A percentile compares a stretch with the other conserved stretches of the same genome.
Conservation (phyloP, 2,329 filamentous ascomycete genomes). For the Ceratocystis harringtonii region DNA sequence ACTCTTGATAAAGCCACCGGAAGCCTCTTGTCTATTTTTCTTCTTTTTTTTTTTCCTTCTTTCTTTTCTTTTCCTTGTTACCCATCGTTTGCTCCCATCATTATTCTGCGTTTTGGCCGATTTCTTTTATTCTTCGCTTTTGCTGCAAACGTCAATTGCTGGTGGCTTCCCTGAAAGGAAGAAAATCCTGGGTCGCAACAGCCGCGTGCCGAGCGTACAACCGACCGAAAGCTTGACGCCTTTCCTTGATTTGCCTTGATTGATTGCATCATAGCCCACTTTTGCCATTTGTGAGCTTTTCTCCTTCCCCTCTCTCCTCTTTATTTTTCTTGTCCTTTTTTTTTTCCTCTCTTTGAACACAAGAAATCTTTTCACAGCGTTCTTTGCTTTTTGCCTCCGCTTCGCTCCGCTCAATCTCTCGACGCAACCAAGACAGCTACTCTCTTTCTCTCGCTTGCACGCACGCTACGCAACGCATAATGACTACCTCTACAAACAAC, state of each 20-base stretch:
- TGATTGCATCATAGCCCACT: not conserved
- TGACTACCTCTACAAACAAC: not conserved
- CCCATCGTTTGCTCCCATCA: not conserved
- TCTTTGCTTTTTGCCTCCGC: not conserved
- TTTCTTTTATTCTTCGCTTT: not conserved
- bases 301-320: not conserved
- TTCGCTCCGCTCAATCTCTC: not conserved
- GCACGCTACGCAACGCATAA: not conserved
- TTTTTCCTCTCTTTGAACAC: not conserved
- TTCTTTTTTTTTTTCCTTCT: not conserved
- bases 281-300: not conserved
- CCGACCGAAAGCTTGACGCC: not conserved
- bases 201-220: constrained; percentile 6
- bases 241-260: not conserved
- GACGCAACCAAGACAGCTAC: not conserved
- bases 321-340: not conserved
- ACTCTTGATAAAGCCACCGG: not conserved
- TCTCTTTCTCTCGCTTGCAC: constrained; percentile 19
- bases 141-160: not conserved
- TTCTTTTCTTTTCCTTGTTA: not conserved
- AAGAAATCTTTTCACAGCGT: not conserved
- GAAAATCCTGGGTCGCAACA: constrained; percentile 1
- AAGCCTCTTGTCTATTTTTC: not conserved
- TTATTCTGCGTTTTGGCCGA: not conserved
- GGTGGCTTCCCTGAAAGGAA: not conserved